Evolutionary conservation across 2,329 filamentous ascomycete genomes (phyloP).

Genomic region (Colletotrichum sidae): DNA sequence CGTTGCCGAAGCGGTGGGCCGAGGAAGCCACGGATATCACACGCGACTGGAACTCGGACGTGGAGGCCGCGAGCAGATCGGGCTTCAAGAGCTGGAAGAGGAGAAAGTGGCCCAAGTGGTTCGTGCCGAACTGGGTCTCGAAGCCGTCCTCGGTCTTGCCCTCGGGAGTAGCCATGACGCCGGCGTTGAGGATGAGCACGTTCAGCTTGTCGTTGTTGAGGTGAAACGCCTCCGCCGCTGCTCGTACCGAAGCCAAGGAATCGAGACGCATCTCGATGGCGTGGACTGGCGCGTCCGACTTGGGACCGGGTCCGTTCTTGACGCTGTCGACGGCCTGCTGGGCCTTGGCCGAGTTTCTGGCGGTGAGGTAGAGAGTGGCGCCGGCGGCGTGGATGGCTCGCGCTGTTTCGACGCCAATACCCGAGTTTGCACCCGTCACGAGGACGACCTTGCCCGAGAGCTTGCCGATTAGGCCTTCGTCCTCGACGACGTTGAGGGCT

Average conservation of each 20-base stretch:
- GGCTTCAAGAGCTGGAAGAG: conserved; percentile 63
- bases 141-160: conserved; percentile 37
- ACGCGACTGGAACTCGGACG: conserved; percentile 54
- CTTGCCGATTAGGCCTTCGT: conserved; percentile 24
- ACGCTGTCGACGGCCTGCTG: conserved; percentile 41
- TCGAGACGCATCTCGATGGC: conserved; percentile 22
- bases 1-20: conserved; percentile 50
- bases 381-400: conserved; percentile 50
- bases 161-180: conserved; percentile 34
- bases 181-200: conserved; percentile 53
- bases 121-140: conserved; percentile 60
- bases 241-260: conserved; percentile 37
- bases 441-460: conserved; percentile 50
- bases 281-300: neutral
- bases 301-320: conserved; percentile 15
- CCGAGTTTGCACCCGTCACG: conserved; percentile 51
- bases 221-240: conserved; percentile 46
- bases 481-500: conserved; percentile 33
- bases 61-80: conserved; percentile 52
- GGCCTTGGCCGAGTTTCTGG: conserved; percentile 48
- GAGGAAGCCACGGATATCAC: conserved; percentile 58
- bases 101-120: conserved; percentile 65
- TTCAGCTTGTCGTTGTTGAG: conserved; percentile 43
- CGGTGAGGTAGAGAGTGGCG: conserved; percentile 50
- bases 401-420: conserved; percentile 52